A percentile compares a stretch with the other conserved stretches of the same genome.
phyloP scores from a whole-genome alignment of 192 early-diverging fungal species.

The Funneliformis mosseae region DNA sequence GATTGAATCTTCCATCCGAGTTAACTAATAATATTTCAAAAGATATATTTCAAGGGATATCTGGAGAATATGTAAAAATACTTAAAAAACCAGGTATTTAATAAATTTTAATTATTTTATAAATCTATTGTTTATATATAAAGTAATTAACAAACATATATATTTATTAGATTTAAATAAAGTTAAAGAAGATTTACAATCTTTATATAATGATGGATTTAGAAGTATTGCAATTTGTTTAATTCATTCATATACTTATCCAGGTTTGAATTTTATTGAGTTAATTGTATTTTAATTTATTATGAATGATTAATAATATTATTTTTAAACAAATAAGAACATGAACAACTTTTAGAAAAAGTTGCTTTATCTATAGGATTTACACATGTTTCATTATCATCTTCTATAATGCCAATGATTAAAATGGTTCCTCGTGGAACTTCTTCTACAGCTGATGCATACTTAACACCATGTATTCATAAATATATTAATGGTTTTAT shows the following conservation, averaged over 20 bases:
- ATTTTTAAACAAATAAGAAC: slow-evolving; percentile 44
- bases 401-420: slow-evolving; percentile 86
- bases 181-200: slow-evolving; percentile 62
- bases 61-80: slow-evolving; percentile 85
- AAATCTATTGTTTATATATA: not conserved
- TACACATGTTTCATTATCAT: slow-evolving; percentile 82
- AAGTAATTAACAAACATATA: not conserved
- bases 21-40: slow-evolving; percentile 40
- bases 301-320: not conserved
- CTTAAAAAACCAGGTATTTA: slow-evolving; percentile 62
- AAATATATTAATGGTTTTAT: slow-evolving; percentile 86
- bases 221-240: slow-evolving; percentile 89
- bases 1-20: slow-evolving; percentile 54
- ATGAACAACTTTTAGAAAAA: slow-evolving; percentile 72
- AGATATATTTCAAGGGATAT: slow-evolving; percentile 67
- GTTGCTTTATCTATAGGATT: slow-evolving; percentile 79
- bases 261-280: slow-evolving; percentile 42
- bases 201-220: slow-evolving; percentile 70
- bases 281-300: not conserved
- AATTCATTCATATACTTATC: slow-evolving; percentile 93
- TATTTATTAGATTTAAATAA: slow-evolving; percentile 50
- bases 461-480: slow-evolving; percentile 90
- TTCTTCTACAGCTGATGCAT: slow-evolving; percentile 89
- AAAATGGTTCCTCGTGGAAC: slow-evolving; percentile 94
- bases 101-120: not conserved